Base-by-base conservation (phyloP, 352 stramenopile species). In the Pythium dissimile region DNA sequence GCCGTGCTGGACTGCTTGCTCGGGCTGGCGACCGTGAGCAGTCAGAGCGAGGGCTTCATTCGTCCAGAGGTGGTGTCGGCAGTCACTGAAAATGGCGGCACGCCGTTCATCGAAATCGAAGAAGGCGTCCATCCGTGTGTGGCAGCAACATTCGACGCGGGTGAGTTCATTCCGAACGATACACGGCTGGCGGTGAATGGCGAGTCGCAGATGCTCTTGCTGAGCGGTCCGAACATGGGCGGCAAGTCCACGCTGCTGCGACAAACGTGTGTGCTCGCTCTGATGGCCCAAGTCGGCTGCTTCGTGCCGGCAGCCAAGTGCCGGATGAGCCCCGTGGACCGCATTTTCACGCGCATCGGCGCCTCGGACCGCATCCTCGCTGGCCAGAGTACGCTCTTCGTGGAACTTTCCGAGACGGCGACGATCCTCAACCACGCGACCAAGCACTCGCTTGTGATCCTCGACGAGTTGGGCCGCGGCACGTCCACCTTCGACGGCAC, bases 291-390 rank as follows among this genome's bases (percentile, higher is more conserved):
- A 75, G 92, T 99, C n/a, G 98, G 98, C 13, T 99, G 95, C 69
- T 99, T 97, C 62, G 97, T 99, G 18, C 97, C 97, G 2, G 97
- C 97, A 15, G 71, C 89, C n/a, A 83, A 80, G 44, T 98, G 86
- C 54, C 73, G 72, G n/a, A 68, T 99, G 37, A 99, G 89, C 38
- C 97, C 97, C 0, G 86, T 99, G 2, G 97, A 99, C 72, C 92
- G 97, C 15, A 99, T 99, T 49, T 99, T 99, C 69, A 99, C 98
- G 18, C 89, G 98, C n/a, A 94, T 99, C 37, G 97, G 98, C 32
- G 97, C 97, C 1, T 98, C 88, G 8, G 98, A 99, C 69, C 83
- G 95, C 35, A 99, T 99, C 52, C 82, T 99, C 28, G 82, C 95
- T 8, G 97, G 97, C 1, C 96, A 99, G 63, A 99, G 92, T 72